Conservation (phyloP, 1,284 basidiomycete genomes). For the Phellopilus nigrolimitatus region DNA sequence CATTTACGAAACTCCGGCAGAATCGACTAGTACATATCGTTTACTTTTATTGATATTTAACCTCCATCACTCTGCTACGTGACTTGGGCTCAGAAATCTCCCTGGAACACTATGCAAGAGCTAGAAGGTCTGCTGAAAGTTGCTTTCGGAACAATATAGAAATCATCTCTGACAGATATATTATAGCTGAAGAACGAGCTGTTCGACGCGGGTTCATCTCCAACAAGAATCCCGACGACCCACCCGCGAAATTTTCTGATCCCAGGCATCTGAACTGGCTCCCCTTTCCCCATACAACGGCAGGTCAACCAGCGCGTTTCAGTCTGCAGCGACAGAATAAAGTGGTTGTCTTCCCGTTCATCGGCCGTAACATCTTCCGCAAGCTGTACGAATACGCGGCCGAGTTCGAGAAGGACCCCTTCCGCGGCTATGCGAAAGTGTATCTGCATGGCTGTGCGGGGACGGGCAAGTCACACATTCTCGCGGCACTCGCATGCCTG, state of each 20-base stretch:
- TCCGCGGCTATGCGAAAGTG: constrained; percentile 7
- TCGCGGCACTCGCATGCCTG: constrained; percentile 17
- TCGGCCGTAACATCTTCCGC: constrained; percentile 16
- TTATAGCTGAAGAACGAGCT: constrained; percentile 16
- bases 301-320: constrained; percentile 13
- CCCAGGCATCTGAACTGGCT: constrained; percentile 15
- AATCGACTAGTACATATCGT: too few species aligned
- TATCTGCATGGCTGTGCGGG: constrained; percentile 13
- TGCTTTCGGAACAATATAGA: background rate
- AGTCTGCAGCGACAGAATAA: constrained; percentile 14
- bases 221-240: constrained; percentile 16
- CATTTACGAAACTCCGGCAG: too few species aligned
- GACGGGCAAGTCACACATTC: constrained; percentile 17
- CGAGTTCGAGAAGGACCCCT: constrained; percentile 12
- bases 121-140: constrained; percentile 8
- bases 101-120: constrained; percentile 8
- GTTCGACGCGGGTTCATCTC: constrained; percentile 17
- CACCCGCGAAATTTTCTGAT: constrained; percentile 14
- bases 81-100: background rate
- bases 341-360: constrained; percentile 18
- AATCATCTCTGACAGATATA: background rate
- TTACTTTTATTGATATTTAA: too few species aligned
- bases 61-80: too few species aligned
- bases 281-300: constrained; percentile 15
- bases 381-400: constrained; percentile 11